A percentile compares a stretch with the other conserved stretches of the same genome.
phyloP scores from a whole-genome alignment of 2,329 filamentous ascomycete species.

The Neofusicoccum kwambonambiense region DNA sequence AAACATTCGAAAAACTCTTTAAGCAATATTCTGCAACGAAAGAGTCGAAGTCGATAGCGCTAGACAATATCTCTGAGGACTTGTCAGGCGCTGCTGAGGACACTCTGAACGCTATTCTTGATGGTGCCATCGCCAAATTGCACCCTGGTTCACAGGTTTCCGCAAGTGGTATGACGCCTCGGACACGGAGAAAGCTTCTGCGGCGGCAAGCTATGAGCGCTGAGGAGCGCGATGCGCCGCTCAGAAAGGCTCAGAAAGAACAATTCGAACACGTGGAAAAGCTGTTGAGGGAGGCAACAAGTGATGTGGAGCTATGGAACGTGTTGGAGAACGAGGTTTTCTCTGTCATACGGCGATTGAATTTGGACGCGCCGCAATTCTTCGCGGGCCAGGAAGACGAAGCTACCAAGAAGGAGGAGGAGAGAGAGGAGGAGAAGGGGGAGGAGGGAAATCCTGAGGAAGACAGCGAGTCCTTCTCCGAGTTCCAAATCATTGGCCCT shows the following conservation, averaged over 20 bases:
- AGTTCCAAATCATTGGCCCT: constrained; percentile 60
- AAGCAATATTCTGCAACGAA: background rate
- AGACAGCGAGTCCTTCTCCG: constrained; percentile 19
- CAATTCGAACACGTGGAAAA: constrained; percentile 47
- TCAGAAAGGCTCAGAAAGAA: constrained; percentile 17
- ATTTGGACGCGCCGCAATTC: constrained; percentile 41
- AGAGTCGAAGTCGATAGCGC: no score
- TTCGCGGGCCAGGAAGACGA: background rate
- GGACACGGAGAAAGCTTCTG: background rate
- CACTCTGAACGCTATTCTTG: constrained; percentile 9
- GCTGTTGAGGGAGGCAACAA: constrained; percentile 55
- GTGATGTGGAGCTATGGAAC: constrained; percentile 66
- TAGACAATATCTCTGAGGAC: background rate
- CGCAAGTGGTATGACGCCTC: background rate
- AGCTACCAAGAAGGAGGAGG: background rate
- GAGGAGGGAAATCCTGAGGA: background rate
- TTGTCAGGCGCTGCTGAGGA: background rate
- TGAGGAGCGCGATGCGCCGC: background rate
- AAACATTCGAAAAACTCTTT: constrained; percentile 27
- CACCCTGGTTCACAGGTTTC: background rate
- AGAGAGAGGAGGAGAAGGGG: no score
- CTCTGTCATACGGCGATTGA: constrained; percentile 55
- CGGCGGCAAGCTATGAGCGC: background rate
- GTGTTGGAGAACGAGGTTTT: constrained; percentile 68
- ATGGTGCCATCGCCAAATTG: background rate